phyloP scores from a whole-genome alignment of 345 rosid species.

The Acer yangbiense region DNA sequence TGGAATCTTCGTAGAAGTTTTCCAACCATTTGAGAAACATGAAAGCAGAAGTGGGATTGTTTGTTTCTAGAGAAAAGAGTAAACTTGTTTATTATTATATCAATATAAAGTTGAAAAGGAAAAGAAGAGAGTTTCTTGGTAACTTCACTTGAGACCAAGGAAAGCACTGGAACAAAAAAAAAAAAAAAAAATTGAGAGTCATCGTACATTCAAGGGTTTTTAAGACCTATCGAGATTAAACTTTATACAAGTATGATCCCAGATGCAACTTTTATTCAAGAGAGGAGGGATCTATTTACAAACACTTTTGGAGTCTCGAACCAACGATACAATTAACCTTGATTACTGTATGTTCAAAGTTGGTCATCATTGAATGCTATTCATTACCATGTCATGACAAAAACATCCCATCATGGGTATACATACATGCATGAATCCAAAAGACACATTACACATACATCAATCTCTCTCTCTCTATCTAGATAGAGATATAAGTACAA shows the following conservation, averaged over 20 bases:
- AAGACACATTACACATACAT: conserved; percentile 24
- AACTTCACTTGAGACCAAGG: conserved; percentile 26
- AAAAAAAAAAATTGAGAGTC: neutral
- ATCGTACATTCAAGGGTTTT: too few relatives aligned
- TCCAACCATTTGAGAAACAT: conserved; percentile 11
- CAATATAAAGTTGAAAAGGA: neutral
- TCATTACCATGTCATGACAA: conserved; percentile 48
- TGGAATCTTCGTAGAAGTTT: conserved; percentile 33
- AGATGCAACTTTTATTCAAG: too few relatives aligned
- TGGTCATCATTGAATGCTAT: conserved; percentile 41
- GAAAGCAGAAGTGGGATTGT: conserved; percentile 18
- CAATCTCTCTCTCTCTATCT: conserved; percentile 19
- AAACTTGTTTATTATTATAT: neutral
- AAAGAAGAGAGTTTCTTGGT: conserved; percentile 28
- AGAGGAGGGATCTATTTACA: too few relatives aligned
- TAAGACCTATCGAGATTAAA: too few relatives aligned
- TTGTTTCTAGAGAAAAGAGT: conserved; percentile 25
- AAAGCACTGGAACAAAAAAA: conserved; percentile 17
- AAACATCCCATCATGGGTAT: conserved; percentile 53
- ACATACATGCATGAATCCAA: conserved; percentile 43
- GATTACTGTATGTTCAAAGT: conserved; percentile 12
- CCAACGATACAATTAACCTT: too few relatives aligned
- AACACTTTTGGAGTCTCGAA: too few relatives aligned
- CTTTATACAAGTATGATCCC: too few relatives aligned
- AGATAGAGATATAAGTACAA: conserved; percentile 53